phyloP scores from a whole-genome alignment of 371 early-diverging fungal genomes.

The Rhizomucor miehei region DNA sequence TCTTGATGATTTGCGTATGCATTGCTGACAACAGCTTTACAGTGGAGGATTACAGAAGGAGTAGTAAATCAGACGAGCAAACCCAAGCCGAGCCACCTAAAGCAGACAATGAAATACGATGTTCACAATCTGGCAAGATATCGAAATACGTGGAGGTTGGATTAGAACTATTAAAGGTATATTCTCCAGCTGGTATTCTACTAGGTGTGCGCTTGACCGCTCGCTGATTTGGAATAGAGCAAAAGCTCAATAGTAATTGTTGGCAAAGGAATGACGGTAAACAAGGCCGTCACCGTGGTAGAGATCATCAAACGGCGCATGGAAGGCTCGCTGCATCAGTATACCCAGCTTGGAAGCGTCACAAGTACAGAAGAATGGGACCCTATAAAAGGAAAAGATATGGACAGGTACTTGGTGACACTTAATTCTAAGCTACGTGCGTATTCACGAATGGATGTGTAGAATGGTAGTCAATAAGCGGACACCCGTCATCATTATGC shows the following conservation, averaged over 20 bases:
- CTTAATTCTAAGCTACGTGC: too few species aligned
- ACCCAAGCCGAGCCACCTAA: slow-evolving; percentile 14
- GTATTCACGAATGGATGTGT: background rate
- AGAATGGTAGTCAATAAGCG: slow-evolving; percentile 39
- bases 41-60: slow-evolving; percentile 45
- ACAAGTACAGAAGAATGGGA: slow-evolving; percentile 56
- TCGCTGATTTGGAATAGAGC: slow-evolving; percentile 13
- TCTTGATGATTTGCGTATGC: slow-evolving; percentile 1
- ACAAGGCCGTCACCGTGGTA: slow-evolving; percentile 63
- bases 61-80: slow-evolving; percentile 17
- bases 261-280: slow-evolving; percentile 52
- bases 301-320: slow-evolving; percentile 64
- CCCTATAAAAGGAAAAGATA: slow-evolving; percentile 33
- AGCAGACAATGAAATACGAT: slow-evolving; percentile 43
- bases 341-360: slow-evolving; percentile 57
- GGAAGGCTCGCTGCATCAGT: slow-evolving; percentile 58
- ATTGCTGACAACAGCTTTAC: background rate
- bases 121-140: slow-evolving; percentile 32
- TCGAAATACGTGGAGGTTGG: slow-evolving; percentile 34
- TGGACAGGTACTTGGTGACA: slow-evolving; percentile 32
- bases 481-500: slow-evolving; percentile 40
- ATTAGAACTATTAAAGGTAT: slow-evolving; percentile 33
- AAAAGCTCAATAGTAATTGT: slow-evolving; percentile 22
- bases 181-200: background rate
- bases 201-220: background rate